Conservation (phyloP, 331 rosid genomes). For the Arachis monticola region DNA sequence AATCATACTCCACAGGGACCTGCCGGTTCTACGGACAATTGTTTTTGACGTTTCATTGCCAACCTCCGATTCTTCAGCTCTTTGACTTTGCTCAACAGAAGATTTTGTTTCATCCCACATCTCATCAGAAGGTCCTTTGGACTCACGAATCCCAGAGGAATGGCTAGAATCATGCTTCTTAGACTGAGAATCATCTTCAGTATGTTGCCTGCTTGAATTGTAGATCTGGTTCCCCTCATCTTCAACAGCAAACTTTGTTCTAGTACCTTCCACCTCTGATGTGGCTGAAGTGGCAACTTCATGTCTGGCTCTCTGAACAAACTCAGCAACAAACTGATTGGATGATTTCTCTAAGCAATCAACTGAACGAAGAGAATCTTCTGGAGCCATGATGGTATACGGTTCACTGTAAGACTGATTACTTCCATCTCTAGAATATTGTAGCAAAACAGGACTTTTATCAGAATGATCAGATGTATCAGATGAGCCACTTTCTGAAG, state of each 20-base stretch:
- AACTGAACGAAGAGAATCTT: slow-evolving; percentile 79
- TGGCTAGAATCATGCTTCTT: slow-evolving; percentile 49
- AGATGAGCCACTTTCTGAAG: slow-evolving; percentile 60
- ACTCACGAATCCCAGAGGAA: slow-evolving; percentile 66
- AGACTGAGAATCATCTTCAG: slow-evolving; percentile 45
- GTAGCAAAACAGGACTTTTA: slow-evolving; percentile 47
- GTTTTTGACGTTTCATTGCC: slow-evolving; percentile 45
- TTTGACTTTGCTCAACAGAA: slow-evolving; percentile 46
- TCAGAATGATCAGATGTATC: slow-evolving; percentile 43
- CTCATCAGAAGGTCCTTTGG: slow-evolving; percentile 81
- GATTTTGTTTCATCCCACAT: slow-evolving; percentile 73
- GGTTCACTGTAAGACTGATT: slow-evolving; percentile 48
- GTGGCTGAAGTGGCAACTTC: slow-evolving; percentile 60
- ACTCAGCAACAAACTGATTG: slow-evolving; percentile 64
- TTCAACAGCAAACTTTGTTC: slow-evolving; percentile 43
- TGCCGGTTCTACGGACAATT: slow-evolving; percentile 70
- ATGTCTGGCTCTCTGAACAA: slow-evolving; percentile 57
- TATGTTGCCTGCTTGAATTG: slow-evolving; percentile 40
- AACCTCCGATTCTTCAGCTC: slow-evolving; percentile 56
- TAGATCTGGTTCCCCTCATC: slow-evolving; percentile 44
- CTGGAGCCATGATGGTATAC: slow-evolving; percentile 47
- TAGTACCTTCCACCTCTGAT: slow-evolving; percentile 48
- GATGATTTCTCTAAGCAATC: slow-evolving; percentile 66
- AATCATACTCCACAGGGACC: slow-evolving; percentile 72
- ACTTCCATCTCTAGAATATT: slow-evolving; percentile 44